phyloP scores from a whole-genome alignment of 140 eudicot genomes.

The Oenanthe javanica region DNA sequence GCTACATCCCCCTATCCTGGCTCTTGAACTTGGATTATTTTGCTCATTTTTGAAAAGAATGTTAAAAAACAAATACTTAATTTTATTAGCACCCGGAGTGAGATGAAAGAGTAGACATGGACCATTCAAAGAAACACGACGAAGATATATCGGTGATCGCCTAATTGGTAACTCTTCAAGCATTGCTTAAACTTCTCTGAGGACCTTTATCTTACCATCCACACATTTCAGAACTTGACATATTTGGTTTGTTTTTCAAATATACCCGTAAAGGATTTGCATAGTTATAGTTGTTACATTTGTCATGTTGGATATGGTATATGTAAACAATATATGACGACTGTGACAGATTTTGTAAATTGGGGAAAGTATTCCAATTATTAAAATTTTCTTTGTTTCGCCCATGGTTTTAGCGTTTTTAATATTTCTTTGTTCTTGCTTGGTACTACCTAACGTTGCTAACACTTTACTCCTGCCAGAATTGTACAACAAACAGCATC shows the following conservation, averaged over 20 bases:
- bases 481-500: background rate
- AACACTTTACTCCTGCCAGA: background rate
- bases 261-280: background rate
- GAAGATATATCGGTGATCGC: background rate
- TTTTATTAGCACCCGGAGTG: background rate
- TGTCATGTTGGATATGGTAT: background rate
- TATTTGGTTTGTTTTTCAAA: background rate
- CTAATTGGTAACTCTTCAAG: background rate
- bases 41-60: background rate
- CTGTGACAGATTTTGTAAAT: background rate
- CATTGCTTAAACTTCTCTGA: background rate
- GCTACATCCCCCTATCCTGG: constrained; percentile 1
- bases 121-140: background rate
- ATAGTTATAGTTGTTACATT: background rate
- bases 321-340: background rate
- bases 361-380: background rate
- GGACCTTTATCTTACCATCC: background rate
- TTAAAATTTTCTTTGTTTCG: background rate
- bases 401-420: background rate
- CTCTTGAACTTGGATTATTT: background rate
- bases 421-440: background rate
- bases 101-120: background rate
- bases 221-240: background rate
- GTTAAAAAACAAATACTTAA: background rate
- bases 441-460: background rate